phyloP scores from a whole-genome alignment of 257 asterid species.

The Penstemon barbatus region DNA sequence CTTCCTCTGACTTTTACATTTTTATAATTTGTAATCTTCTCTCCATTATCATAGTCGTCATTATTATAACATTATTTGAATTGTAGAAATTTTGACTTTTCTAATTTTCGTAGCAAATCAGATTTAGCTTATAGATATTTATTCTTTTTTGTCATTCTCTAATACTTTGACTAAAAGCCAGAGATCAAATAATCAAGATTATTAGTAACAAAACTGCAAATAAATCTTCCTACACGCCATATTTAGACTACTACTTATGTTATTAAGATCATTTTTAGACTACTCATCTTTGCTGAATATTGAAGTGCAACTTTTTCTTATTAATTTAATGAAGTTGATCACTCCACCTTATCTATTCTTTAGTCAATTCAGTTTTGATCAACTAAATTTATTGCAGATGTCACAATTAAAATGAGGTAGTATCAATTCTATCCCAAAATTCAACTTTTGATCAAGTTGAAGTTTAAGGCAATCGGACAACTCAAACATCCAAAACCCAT shows the following conservation, averaged over 20 bases:
- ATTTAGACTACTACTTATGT: background rate
- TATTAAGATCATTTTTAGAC: background rate
- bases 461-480: background rate
- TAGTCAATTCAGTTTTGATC: background rate
- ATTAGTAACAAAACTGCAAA: background rate
- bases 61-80: background rate
- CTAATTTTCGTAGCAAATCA: too few relatives aligned
- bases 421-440: background rate
- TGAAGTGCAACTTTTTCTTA: too few relatives aligned
- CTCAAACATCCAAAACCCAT: background rate
- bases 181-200: slow-evolving; percentile 2
- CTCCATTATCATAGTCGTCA: slow-evolving; percentile 6
- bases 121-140: too few relatives aligned
- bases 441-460: background rate
- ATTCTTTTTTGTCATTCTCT: too few relatives aligned
- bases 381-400: background rate
- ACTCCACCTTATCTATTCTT: background rate
- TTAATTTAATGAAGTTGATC: too few relatives aligned
- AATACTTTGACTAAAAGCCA: background rate
- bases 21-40: slow-evolving; percentile 19
- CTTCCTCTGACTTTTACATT: slow-evolving; percentile 16
- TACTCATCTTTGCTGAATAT: too few relatives aligned
- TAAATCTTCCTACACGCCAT: slow-evolving; percentile 3
- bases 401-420: too few relatives aligned
- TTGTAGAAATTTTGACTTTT: slow-evolving; percentile 21